Conservation (phyloP, 2,329 filamentous ascomycete species). For the Raffaelea ambrosiae region DNA sequence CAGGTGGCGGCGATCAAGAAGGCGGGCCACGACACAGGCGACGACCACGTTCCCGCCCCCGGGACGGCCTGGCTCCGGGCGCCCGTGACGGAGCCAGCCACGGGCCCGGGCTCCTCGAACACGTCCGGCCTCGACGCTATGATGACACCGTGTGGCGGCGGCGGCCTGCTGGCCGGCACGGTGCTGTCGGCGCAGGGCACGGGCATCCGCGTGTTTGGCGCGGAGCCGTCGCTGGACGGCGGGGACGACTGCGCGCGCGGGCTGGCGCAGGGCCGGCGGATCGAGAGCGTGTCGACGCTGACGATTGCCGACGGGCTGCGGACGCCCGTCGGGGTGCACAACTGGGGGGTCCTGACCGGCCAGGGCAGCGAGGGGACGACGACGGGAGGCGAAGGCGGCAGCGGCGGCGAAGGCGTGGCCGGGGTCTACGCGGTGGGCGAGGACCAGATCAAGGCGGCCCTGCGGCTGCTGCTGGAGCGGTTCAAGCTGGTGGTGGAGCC, state of each 20-base stretch:
- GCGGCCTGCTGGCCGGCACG: conserved; percentile 77
- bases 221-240: conserved; percentile 75
- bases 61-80: conserved; percentile 7
- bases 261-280: conserved; percentile 52
- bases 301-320: conserved; percentile 86
- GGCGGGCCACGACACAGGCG: too few relatives aligned
- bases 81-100: conserved; percentile 8
- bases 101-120: conserved; percentile 8
- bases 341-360: conserved; percentile 66
- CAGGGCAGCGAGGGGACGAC: neutral
- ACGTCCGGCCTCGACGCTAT: conserved; percentile 52
- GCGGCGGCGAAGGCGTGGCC: conserved; percentile 58
- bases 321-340: conserved; percentile 68
- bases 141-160: conserved; percentile 78
- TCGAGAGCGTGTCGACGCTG: conserved; percentile 61
- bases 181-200: conserved; percentile 69
- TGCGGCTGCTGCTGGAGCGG: conserved; percentile 73
- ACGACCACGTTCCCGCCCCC: too few relatives aligned
- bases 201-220: conserved; percentile 70
- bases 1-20: too few relatives aligned
- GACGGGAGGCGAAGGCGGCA: too few relatives aligned
- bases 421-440: conserved; percentile 70
- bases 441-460: conserved; percentile 68
- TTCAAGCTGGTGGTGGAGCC: conserved; percentile 91
- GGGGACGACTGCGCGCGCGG: conserved; percentile 76